Evolutionary conservation across 768 basidiomycete species (phyloP).

Genomic region (Podaxis sp.): DNA sequence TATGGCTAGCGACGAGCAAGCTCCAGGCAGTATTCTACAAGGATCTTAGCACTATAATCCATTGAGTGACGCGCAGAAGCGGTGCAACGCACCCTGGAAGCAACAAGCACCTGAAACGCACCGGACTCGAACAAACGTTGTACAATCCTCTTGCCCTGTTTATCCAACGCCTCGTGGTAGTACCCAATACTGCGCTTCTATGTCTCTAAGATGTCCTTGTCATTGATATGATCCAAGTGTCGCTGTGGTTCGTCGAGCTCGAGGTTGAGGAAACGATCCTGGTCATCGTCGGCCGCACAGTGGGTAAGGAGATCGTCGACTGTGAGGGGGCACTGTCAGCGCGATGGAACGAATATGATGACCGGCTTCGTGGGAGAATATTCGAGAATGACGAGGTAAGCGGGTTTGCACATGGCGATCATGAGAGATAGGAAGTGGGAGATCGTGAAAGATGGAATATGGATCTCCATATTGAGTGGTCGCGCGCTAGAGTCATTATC

Average conservation of each 20-base stretch:
- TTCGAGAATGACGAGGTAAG: constrained; percentile 90
- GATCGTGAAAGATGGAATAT: constrained; percentile 91
- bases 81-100: constrained; percentile 70
- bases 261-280: constrained; percentile 87
- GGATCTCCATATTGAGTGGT: constrained; percentile 97
- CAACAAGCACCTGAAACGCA: constrained; percentile 92
- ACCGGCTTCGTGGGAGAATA: constrained; percentile 85
- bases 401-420: constrained; percentile 99
- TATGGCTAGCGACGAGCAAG: constrained; percentile 89
- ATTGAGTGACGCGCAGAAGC: not conserved
- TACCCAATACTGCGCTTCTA: constrained; percentile 91
- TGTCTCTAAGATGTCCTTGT: constrained; percentile 73
- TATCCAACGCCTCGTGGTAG: constrained; percentile 91
- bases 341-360: constrained; percentile 89
- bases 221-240: constrained; percentile 83
- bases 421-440: constrained; percentile 98
- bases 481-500: constrained; percentile 60
- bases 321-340: constrained; percentile 91
- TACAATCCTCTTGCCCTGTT: constrained; percentile 92
- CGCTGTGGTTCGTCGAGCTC: constrained; percentile 79
- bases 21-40: constrained; percentile 92
- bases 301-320: constrained; percentile 90
- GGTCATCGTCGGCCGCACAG: constrained; percentile 83
- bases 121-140: constrained; percentile 91
- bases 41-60: not conserved